These are phyloP conservation scores for Neonectria faginata DNA, from an alignment of 2,329 filamentous ascomycete species.

Conservation along the genomic window DNA sequence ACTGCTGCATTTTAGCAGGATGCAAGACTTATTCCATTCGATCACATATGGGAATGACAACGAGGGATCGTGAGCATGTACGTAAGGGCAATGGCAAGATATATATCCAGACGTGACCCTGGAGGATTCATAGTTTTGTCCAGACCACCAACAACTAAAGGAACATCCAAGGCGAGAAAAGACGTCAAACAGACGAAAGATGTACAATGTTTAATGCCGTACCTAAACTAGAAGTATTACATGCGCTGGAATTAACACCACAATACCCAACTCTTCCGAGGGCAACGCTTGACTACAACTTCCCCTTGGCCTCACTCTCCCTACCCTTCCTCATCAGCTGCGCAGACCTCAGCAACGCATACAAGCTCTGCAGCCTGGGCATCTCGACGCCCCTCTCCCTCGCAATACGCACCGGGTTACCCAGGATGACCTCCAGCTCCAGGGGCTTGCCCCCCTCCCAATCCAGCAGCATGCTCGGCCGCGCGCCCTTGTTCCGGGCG, in stretches of 20 bases:
- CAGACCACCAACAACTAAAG: too few relatives aligned
- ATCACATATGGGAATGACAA: too few relatives aligned
- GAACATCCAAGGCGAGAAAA: too few relatives aligned
- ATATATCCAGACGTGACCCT: too few relatives aligned
- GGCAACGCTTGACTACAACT: slow-evolving; percentile 46
- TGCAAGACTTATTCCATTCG: too few relatives aligned
- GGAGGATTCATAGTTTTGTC: too few relatives aligned
- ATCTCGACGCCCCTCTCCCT: slow-evolving; percentile 71
- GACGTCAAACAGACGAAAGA: too few relatives aligned
- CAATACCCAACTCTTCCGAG: background rate
- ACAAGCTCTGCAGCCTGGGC: slow-evolving; percentile 74
- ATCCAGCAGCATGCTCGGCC: slow-evolving; percentile 76
- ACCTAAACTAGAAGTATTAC: background rate
- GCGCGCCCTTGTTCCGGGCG: slow-evolving; percentile 71
- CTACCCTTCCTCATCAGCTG: slow-evolving; percentile 64
- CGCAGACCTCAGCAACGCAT: slow-evolving; percentile 73
- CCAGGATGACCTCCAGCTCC: slow-evolving; percentile 79
- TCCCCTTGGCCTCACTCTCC: slow-evolving; percentile 52
- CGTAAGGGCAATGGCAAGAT: too few relatives aligned
- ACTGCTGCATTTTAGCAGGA: too few relatives aligned
- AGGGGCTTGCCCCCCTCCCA: slow-evolving; percentile 74
- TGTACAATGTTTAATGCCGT: background rate
- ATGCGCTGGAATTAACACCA: background rate
- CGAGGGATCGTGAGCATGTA: too few relatives aligned
- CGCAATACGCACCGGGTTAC: slow-evolving; percentile 76